phyloP scores from a whole-genome alignment of 1,139 yeast genomes.

The Candida labiduridarum region DNA sequence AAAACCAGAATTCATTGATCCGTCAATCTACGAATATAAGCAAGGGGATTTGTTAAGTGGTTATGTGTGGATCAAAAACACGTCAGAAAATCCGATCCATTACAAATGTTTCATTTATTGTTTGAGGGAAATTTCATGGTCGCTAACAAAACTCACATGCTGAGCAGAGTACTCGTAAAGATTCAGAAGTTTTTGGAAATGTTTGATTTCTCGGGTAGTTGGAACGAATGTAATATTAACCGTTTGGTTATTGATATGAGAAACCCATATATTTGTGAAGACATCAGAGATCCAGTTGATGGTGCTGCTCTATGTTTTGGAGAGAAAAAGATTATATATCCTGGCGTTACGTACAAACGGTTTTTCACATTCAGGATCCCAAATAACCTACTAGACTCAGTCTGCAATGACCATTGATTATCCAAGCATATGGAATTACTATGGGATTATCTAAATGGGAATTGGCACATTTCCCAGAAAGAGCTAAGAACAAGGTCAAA shows the following conservation, averaged over 20 bases:
- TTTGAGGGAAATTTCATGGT: conserved; percentile 40
- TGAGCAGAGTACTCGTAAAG: conserved; percentile 18
- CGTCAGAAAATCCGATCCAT: conserved; percentile 26
- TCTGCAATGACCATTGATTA: conserved; percentile 38
- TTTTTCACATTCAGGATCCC: conserved; percentile 48
- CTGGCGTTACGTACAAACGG: conserved; percentile 37
- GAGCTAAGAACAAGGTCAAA: conserved; percentile 16
- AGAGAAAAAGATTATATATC: conserved; percentile 27
- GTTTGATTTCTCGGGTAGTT: conserved; percentile 48
- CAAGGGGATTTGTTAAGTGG: conserved; percentile 48
- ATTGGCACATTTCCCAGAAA: conserved; percentile 17
- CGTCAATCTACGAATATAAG: conserved; percentile 37
- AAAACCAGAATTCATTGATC: conserved; percentile 35
- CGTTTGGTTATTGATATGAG: conserved; percentile 34
- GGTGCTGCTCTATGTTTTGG: conserved; percentile 28
- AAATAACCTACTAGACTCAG: conserved; percentile 38
- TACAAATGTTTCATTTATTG: conserved; percentile 47
- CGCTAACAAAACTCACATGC: conserved; percentile 13
- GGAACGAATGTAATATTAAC: conserved; percentile 34
- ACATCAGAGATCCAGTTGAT: conserved; percentile 30
- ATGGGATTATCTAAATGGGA: conserved; percentile 31
- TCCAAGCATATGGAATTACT: conserved; percentile 36
- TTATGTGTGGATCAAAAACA: conserved; percentile 32
- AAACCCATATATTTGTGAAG: conserved; percentile 21
- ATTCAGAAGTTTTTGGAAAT: conserved; percentile 32